These are phyloP conservation scores for Neurospora pannonica DNA, from an alignment of 495 filamentous ascomycete genomes.

Conservation along the genomic window DNA sequence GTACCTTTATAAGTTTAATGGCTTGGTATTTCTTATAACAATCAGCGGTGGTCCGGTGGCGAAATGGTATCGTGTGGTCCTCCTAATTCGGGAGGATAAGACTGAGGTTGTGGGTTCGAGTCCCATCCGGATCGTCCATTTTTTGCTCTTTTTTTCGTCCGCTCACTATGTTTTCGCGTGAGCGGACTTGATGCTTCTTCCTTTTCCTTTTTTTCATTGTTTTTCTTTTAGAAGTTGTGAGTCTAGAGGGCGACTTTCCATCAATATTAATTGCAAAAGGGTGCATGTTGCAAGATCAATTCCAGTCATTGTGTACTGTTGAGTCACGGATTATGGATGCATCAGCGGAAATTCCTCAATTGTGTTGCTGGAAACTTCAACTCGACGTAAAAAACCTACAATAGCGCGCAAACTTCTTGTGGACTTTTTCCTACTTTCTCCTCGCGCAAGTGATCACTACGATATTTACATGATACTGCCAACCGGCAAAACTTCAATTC, in stretches of 20 bases:
- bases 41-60: slow-evolving; percentile 26
- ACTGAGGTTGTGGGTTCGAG: slow-evolving; percentile 43
- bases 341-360: neutral
- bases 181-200: neutral
- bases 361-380: neutral
- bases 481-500: neutral
- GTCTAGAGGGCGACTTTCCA: too few relatives aligned
- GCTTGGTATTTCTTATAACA: neutral
- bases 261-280: neutral
- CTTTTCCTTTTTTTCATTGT: slow-evolving; percentile 7
- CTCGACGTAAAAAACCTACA: neutral
- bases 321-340: neutral
- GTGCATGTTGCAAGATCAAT: neutral
- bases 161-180: neutral
- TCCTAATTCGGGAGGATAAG: slow-evolving; percentile 28
- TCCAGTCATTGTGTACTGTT: neutral
- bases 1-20: neutral
- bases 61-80: slow-evolving; percentile 40
- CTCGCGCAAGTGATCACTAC: neutral
- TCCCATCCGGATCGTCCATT: slow-evolving; percentile 33
- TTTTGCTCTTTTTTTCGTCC: slow-evolving; percentile 9
- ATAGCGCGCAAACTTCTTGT: neutral
- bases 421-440: neutral
- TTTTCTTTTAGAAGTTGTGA: neutral
- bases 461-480: neutral